Percentiles rank a stretch among this genome's conserved stretches.
Evolutionary conservation across 2,329 filamentous ascomycete species (phyloP).

Genomic region (Phialemoniopsis sp.): DNA sequence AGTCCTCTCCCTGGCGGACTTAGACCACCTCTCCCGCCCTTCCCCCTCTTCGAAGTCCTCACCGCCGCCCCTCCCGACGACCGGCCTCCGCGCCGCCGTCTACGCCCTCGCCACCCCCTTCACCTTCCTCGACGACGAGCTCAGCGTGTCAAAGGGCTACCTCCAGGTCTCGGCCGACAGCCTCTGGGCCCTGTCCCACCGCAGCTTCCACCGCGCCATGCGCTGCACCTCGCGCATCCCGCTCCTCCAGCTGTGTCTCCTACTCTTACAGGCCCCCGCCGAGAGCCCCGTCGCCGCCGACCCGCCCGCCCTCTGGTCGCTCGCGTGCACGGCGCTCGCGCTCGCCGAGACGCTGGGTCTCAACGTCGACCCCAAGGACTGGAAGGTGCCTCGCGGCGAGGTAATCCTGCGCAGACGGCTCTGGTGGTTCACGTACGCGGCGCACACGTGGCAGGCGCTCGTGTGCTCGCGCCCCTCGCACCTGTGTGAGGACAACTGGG

Average conservation of each 20-base stretch:
- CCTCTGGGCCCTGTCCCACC: conserved; percentile 16
- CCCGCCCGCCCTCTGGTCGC: conserved; percentile 13
- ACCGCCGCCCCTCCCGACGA: no score
- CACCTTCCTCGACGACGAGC: conserved; percentile 17
- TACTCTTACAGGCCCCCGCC: conserved; percentile 16
- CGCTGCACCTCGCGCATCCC: conserved; percentile 13
- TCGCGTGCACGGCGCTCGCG: conserved; percentile 15
- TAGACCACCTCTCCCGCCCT: conserved; percentile 1
- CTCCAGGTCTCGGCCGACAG: conserved; percentile 14
- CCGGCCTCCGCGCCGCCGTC: conserved; percentile 13
- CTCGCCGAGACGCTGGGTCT: conserved; percentile 17
- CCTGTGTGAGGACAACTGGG: conserved; percentile 14
- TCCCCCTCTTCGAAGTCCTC: conserved; percentile 1
- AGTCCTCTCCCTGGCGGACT: conserved; percentile 10
- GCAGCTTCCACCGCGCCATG: conserved; percentile 13
- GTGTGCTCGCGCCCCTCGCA: conserved; percentile 13
- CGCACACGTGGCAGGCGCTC: conserved; percentile 15
- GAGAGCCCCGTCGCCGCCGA: conserved; percentile 15
- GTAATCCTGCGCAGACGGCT: conserved; percentile 14
- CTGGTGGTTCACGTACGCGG: conserved; percentile 17
- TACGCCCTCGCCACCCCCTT: conserved; percentile 18
- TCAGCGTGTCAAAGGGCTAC: conserved; percentile 17
- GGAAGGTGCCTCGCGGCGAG: conserved; percentile 16
- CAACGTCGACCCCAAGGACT: conserved; percentile 12
- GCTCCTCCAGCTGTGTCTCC: conserved; percentile 13